Evolutionary conservation across 2,329 filamentous ascomycete genomes (phyloP).

Genomic region (Colletotrichum gloeosporioides): DNA sequence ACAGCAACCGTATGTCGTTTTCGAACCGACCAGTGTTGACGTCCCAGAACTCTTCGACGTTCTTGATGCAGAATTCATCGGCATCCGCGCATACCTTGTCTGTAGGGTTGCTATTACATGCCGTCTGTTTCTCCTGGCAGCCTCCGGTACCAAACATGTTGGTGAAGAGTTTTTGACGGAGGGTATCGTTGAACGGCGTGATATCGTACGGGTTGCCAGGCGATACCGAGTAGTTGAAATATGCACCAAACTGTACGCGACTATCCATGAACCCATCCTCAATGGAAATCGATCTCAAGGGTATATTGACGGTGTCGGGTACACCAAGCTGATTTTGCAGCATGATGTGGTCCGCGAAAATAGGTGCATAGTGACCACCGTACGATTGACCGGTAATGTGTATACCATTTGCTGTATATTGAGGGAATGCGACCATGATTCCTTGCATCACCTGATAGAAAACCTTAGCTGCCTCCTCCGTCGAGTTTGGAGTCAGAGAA

Average conservation of each 20-base stretch:
- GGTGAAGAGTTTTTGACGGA: neutral
- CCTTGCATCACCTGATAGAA: constrained; percentile 14
- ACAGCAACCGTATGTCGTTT: neutral
- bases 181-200: neutral
- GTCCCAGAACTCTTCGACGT: constrained; percentile 1
- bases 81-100: neutral
- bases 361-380: constrained; percentile 5
- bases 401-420: neutral
- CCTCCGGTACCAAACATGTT: neutral
- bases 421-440: constrained; percentile 1
- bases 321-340: neutral
- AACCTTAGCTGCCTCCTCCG: neutral
- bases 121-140: neutral
- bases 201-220: constrained; percentile 2
- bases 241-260: constrained; percentile 1
- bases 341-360: constrained; percentile 1
- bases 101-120: neutral
- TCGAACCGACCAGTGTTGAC: neutral
- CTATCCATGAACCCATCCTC: constrained; percentile 15
- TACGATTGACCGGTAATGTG: constrained; percentile 10
- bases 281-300: constrained; percentile 1
- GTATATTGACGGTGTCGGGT: neutral
- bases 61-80: neutral
- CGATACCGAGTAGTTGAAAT: constrained; percentile 7
- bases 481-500: constrained; percentile 2